A percentile compares a stretch with the other conserved stretches of the same genome.
Conservation (phyloP, 768 basidiomycete genomes). For the Favolaschia claudopus region DNA sequence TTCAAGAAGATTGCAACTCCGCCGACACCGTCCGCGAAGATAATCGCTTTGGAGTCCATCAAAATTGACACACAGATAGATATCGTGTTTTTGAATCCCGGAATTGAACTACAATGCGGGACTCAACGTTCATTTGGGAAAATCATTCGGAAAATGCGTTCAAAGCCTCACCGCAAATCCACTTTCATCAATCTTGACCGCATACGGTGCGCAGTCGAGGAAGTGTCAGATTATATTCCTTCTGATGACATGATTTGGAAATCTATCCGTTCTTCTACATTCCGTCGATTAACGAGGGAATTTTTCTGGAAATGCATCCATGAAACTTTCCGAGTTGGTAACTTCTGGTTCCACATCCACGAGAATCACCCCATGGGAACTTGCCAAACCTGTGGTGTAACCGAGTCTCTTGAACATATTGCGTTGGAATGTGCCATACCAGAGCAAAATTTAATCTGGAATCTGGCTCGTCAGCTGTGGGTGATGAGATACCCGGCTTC, state of each 20-base stretch:
- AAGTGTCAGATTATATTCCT: background rate
- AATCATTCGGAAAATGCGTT: background rate
- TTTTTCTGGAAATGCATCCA: constrained; percentile 14
- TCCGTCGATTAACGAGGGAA: background rate
- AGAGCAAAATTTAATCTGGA: background rate
- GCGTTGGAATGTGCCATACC: too few species aligned
- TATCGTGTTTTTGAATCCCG: background rate
- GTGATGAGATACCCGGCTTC: too few species aligned
- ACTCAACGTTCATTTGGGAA: background rate
- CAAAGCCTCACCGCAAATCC: background rate
- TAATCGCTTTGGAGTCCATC: background rate
- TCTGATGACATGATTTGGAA: constrained; percentile 4
- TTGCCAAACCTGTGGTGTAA: too few species aligned
- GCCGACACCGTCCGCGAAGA: background rate
- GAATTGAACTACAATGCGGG: background rate
- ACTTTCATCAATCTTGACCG: constrained; percentile 8
- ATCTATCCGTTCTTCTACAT: background rate
- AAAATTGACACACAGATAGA: background rate
- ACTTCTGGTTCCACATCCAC: constrained; percentile 3
- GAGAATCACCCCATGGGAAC: too few species aligned
- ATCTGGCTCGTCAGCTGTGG: background rate
- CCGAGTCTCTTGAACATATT: too few species aligned
- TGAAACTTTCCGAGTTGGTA: constrained; percentile 4
- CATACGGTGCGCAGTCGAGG: background rate
- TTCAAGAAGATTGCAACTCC: background rate